phyloP scores from a whole-genome alignment of 129 eudicot genomes.

The Saussurea involucrata region DNA sequence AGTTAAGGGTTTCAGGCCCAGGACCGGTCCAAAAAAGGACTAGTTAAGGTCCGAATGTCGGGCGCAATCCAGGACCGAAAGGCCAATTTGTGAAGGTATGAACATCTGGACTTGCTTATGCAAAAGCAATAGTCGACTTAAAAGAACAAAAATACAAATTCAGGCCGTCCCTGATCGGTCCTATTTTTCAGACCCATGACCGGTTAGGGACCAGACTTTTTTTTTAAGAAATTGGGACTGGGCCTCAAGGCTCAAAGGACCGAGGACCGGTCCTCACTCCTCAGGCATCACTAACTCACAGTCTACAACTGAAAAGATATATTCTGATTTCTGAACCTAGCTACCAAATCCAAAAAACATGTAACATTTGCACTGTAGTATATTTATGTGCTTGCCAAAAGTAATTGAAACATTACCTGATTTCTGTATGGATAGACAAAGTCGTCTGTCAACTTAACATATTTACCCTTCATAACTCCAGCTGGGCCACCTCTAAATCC shows the following conservation, averaged over 20 bases:
- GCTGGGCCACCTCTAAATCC: conserved; percentile 97
- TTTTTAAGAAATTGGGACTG: background rate
- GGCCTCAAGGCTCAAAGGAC: background rate
- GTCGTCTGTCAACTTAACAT: conserved; percentile 65
- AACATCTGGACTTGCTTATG: background rate
- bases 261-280: background rate
- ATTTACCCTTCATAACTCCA: conserved; percentile 84
- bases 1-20: background rate
- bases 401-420: conserved; percentile 49
- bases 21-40: background rate
- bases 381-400: background rate
- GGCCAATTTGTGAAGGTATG: background rate
- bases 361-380: background rate
- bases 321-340: background rate
- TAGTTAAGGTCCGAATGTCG: background rate
- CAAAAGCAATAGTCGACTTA: background rate
- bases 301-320: background rate
- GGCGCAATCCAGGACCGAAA: background rate
- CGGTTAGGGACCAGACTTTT: background rate
- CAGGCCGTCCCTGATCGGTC: background rate
- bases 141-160: background rate
- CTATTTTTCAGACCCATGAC: background rate
- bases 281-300: background rate
- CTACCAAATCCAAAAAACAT: background rate
- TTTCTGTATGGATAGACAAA: conserved; percentile 87